Percentiles rank a stretch among this genome's conserved stretches.
Conservation (phyloP, 768 basidiomycete species). For the Phylloporus arenicola region DNA sequence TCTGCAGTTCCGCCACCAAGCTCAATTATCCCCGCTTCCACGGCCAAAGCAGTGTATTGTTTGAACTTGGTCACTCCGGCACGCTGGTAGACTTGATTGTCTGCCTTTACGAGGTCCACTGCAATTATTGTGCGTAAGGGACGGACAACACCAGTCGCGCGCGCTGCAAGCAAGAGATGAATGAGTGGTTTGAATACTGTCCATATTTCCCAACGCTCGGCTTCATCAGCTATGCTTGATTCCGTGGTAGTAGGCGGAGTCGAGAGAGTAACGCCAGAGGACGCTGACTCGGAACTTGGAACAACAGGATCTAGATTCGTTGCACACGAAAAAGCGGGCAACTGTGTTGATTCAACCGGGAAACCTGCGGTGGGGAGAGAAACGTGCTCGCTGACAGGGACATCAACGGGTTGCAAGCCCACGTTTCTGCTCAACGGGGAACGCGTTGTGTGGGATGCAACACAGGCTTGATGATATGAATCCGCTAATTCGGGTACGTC, state of each 20-base stretch:
- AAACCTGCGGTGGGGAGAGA: too few relatives aligned
- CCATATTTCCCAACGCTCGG: constrained; percentile 11
- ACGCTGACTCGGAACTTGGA: neutral
- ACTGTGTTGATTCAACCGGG: constrained; percentile 4
- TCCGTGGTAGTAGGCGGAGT: neutral
- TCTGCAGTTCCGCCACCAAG: constrained; percentile 13
- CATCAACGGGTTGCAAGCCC: constrained; percentile 1
- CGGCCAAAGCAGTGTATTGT: constrained; percentile 26
- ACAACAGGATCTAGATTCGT: constrained; percentile 3
- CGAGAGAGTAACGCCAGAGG: constrained; percentile 5
- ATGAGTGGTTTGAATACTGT: constrained; percentile 30
- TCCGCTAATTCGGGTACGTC: neutral
- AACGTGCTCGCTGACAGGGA: constrained; percentile 3
- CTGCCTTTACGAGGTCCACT: constrained; percentile 25
- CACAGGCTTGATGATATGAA: constrained; percentile 2
- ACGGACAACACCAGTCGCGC: constrained; percentile 26
- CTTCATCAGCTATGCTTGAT: constrained; percentile 5
- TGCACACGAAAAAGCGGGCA: constrained; percentile 1
- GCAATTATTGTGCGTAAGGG: constrained; percentile 40
- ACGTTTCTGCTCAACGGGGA: constrained; percentile 8
- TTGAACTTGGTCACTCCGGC: constrained; percentile 25
- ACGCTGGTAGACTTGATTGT: constrained; percentile 23
- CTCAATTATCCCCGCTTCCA: constrained; percentile 22
- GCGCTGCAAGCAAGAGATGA: constrained; percentile 17
- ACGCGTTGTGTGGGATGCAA: constrained; percentile 2